These are phyloP conservation scores for Trichosporon inkin DNA, from an alignment of 1,284 basidiomycete species.

Conservation along the genomic window DNA sequence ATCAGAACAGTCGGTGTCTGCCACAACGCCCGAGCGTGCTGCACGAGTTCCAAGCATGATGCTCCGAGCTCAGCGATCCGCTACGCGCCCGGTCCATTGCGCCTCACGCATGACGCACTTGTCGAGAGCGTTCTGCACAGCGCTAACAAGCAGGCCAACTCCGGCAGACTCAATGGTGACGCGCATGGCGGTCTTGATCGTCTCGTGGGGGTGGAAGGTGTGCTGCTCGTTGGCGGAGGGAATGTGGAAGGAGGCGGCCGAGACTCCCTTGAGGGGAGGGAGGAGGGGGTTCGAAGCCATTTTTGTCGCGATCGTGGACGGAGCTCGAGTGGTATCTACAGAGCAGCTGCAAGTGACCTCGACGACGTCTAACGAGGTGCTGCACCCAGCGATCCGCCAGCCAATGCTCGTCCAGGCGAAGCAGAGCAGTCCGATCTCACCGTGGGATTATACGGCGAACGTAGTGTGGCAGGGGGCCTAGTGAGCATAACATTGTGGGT, in stretches of 20 bases:
- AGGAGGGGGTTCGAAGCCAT: slow-evolving; percentile 39
- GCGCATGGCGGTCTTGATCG: slow-evolving; percentile 54
- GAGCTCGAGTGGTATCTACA: slow-evolving; percentile 10
- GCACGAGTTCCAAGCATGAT: not conserved
- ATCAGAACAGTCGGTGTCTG: not conserved
- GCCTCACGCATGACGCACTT: slow-evolving; percentile 39
- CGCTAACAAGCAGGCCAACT: slow-evolving; percentile 71
- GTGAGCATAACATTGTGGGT: not conserved
- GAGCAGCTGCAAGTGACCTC: slow-evolving; percentile 10
- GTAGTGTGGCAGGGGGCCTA: slow-evolving; percentile 6
- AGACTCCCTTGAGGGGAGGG: slow-evolving; percentile 30
- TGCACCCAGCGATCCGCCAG: slow-evolving; percentile 6
- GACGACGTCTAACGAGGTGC: slow-evolving; percentile 4
- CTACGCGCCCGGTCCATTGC: not conserved
- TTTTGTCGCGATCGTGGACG: slow-evolving; percentile 1
- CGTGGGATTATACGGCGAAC: slow-evolving; percentile 16
- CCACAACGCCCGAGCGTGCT: not conserved
- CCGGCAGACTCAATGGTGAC: slow-evolving; percentile 66
- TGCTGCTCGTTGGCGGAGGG: slow-evolving; percentile 37
- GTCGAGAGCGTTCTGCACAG: slow-evolving; percentile 78
- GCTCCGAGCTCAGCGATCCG: not conserved
- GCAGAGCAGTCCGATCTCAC: slow-evolving; percentile 7
- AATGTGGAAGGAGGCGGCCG: slow-evolving; percentile 33
- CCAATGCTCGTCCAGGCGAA: slow-evolving; percentile 21
- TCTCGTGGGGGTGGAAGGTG: slow-evolving; percentile 41